Evolutionary conservation across 1,139 yeast species (phyloP).

Genomic region (Debaryomycetaceae sp.): DNA sequence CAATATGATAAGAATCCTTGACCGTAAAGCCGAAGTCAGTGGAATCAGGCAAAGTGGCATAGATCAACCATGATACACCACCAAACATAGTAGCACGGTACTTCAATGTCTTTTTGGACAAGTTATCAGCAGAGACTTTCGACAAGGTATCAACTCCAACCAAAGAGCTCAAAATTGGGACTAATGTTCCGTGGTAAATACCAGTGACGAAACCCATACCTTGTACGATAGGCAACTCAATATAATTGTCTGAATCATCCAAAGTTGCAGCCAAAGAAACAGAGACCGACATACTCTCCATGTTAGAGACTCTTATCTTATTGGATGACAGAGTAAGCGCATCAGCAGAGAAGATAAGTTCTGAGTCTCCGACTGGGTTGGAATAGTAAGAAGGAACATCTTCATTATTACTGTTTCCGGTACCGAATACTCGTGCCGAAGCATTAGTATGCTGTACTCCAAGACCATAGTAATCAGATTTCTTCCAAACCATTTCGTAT

Average conservation of each 20-base stretch:
- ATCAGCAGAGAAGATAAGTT: conserved; percentile 55
- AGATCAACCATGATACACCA: conserved; percentile 54
- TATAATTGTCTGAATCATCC: conserved; percentile 22
- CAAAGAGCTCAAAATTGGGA: conserved; percentile 50
- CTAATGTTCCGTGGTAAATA: conserved; percentile 57
- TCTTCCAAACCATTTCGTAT: conserved; percentile 66
- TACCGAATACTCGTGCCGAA: conserved; percentile 64
- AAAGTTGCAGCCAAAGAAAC: conserved; percentile 40
- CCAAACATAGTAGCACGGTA: conserved; percentile 53
- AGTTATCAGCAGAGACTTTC: conserved; percentile 19
- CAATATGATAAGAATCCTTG: conserved; percentile 32
- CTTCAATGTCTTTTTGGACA: conserved; percentile 35
- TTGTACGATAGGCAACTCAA: conserved; percentile 49
- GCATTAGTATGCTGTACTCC: conserved; percentile 66
- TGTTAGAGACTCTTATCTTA: conserved; percentile 43
- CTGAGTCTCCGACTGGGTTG: conserved; percentile 53
- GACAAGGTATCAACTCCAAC: conserved; percentile 50
- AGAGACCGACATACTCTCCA: conserved; percentile 55
- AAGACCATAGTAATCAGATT: conserved; percentile 48
- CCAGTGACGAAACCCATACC: conserved; percentile 83
- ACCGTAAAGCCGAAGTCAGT: conserved; percentile 33
- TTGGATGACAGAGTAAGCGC: conserved; percentile 34
- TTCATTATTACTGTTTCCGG: conserved; percentile 32
- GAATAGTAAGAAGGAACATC: conserved; percentile 41
- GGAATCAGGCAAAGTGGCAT: conserved; percentile 50